Conservation (phyloP, 495 filamentous ascomycete genomes). For the Penicillium fimorum region DNA sequence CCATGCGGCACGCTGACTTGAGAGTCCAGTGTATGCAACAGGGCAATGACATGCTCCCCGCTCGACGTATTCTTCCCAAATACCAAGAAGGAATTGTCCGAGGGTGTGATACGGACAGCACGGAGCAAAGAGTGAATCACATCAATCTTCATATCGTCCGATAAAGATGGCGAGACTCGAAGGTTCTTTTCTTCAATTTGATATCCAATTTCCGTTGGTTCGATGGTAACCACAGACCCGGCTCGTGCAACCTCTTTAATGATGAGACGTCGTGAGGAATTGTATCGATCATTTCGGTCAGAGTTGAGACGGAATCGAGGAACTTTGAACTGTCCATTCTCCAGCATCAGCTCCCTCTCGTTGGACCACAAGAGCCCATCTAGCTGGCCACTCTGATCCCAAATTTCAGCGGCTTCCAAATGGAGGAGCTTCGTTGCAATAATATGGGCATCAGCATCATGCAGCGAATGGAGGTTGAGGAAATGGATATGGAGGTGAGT, state of each 20-base stretch:
- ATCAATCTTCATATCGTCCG: constrained; percentile 8
- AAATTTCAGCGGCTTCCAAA: constrained; percentile 21
- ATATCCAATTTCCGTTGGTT: constrained; percentile 12
- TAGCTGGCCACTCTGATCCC: constrained; percentile 18
- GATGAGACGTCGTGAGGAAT: constrained; percentile 33
- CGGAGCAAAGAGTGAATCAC: constrained; percentile 19
- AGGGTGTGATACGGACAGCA: constrained; percentile 11
- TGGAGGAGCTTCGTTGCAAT: constrained; percentile 25
- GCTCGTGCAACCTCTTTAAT: constrained; percentile 15
- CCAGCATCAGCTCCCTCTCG: constrained; percentile 28
- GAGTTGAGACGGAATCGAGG: constrained; percentile 28
- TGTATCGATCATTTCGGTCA: constrained; percentile 38
- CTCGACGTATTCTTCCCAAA: constrained; percentile 8
- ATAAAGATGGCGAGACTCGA: neutral
- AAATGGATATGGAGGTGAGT: constrained; percentile 29
- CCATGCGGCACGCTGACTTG: constrained; percentile 16
- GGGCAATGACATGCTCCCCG: constrained; percentile 8
- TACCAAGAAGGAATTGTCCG: constrained; percentile 17
- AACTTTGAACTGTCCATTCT: constrained; percentile 27
- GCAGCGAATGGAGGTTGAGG: constrained; percentile 25
- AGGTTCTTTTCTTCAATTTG: constrained; percentile 11
- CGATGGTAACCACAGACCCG: constrained; percentile 3
- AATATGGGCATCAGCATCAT: constrained; percentile 8
- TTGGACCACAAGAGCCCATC: constrained; percentile 19
- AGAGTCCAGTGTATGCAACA: constrained; percentile 18